A percentile compares a stretch with the other conserved stretches of the same genome.
These are phyloP conservation scores for Microbotryum scabiosae DNA, from an alignment of 1,284 basidiomycete species.

Conservation along the genomic window DNA sequence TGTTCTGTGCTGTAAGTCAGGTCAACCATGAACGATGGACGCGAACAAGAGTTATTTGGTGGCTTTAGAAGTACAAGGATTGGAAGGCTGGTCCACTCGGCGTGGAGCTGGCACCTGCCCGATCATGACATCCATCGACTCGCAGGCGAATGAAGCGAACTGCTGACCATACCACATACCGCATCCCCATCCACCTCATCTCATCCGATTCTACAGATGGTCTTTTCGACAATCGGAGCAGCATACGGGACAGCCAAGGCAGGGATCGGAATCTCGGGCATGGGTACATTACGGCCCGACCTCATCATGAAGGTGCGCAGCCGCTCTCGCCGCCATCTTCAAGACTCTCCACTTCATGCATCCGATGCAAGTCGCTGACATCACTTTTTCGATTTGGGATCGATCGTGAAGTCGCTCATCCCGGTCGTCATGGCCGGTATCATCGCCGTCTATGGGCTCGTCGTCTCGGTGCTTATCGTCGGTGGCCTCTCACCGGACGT, in stretches of 20 bases:
- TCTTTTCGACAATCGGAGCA: slow-evolving; percentile 85
- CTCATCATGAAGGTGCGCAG: slow-evolving; percentile 86
- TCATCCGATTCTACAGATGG: slow-evolving; percentile 52
- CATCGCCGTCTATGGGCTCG: slow-evolving; percentile 84
- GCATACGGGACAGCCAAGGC: slow-evolving; percentile 96
- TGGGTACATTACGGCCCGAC: slow-evolving; percentile 91
- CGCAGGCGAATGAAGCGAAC: too few relatives aligned
- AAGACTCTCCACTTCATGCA: background rate
- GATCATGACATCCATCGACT: background rate
- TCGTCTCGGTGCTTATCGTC: slow-evolving; percentile 78
- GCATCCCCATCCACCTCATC: slow-evolving; percentile 3
- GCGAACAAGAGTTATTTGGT: background rate
- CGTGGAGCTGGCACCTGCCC: background rate
- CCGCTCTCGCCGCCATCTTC: background rate
- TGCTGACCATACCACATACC: background rate
- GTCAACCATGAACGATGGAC: too few relatives aligned
- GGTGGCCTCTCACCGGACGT: slow-evolving; percentile 54
- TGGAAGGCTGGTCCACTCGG: background rate
- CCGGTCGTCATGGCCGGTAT: slow-evolving; percentile 99
- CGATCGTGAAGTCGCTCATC: slow-evolving; percentile 63
- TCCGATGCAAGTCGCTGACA: background rate
- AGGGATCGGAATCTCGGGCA: slow-evolving; percentile 93
- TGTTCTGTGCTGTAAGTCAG: slow-evolving; percentile 26
- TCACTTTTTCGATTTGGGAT: background rate
- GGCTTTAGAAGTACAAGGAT: background rate